A percentile compares a stretch with the other conserved stretches of the same genome.
Conservation (phyloP, 257 asterid species). For the Jacaranda copaia region DNA sequence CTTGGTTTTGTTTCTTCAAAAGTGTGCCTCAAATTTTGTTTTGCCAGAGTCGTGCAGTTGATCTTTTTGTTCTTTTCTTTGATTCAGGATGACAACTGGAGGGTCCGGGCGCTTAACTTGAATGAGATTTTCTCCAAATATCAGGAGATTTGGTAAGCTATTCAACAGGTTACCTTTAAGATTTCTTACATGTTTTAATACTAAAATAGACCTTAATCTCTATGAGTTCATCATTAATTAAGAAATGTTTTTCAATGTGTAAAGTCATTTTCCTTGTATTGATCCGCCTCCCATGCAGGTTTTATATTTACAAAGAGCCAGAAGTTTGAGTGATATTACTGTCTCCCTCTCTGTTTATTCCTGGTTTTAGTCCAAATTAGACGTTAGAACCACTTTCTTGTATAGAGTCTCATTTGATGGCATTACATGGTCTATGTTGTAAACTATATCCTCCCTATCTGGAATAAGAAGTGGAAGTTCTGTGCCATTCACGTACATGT, state of each 20-base stretch:
- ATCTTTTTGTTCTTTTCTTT: constrained; percentile 29
- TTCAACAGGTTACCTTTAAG: background rate
- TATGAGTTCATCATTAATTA: background rate
- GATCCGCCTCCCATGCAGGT: background rate
- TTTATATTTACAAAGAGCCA: background rate
- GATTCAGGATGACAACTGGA: constrained; percentile 74
- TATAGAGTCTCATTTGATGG: background rate
- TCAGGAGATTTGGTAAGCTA: constrained; percentile 59
- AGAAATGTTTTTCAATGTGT: constrained; percentile 8
- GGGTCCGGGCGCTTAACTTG: constrained; percentile 62
- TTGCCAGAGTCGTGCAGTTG: constrained; percentile 11
- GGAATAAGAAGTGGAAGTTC: background rate
- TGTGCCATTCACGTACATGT: background rate
- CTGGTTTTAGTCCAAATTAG: background rate
- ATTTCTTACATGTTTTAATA: background rate
- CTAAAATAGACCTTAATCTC: background rate
- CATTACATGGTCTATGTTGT: background rate
- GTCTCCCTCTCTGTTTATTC: background rate
- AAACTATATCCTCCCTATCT: background rate
- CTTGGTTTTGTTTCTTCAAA: background rate
- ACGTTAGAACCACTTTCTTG: background rate
- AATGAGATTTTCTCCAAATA: constrained; percentile 62
- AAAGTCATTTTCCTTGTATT: background rate
- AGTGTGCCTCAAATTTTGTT: background rate
- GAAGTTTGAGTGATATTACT: constrained; percentile 12